A percentile compares a stretch with the other conserved stretches of the same genome.
These are phyloP conservation scores for Colletotrichum camelliae DNA, from an alignment of 2,329 filamentous ascomycete species.

Conservation along the genomic window DNA sequence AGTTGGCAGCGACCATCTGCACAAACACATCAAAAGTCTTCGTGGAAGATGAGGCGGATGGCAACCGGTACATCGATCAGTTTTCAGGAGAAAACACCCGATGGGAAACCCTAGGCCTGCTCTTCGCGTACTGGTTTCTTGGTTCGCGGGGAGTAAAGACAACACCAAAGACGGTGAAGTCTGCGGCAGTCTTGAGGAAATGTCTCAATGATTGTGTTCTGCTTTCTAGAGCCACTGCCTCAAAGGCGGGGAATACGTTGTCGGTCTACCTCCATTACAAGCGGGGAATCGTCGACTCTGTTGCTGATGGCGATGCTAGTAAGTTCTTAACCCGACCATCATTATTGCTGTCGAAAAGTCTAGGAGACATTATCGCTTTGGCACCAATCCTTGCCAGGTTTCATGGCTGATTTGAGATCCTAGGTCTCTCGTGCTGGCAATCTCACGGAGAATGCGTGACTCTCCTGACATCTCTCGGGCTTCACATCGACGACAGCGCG, in stretches of 20 bases:
- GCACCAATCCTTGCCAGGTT: not conserved
- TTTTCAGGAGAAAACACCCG: not conserved
- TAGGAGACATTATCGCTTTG: not conserved
- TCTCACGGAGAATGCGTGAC: not conserved
- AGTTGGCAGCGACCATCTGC: not conserved
- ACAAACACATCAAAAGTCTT: not conserved
- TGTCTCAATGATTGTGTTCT: not conserved
- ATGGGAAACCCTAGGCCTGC: not conserved
- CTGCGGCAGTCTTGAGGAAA: not conserved
- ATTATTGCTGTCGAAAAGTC: not conserved
- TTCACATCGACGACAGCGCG: not conserved
- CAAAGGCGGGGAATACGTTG: not conserved
- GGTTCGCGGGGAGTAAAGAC: not conserved
- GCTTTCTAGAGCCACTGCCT: not conserved
- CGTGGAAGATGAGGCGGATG: not conserved
- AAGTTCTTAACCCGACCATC: rapidly evolving
- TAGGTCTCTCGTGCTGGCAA: not conserved
- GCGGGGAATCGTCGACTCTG: not conserved
- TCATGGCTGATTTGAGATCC: not conserved
- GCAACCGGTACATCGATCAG: not conserved
- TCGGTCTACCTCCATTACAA: not conserved
- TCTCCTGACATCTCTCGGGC: not conserved
- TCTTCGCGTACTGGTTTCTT: not conserved
- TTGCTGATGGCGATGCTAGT: not conserved
- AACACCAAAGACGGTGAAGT: not conserved